Percentiles rank a stretch among this genome's conserved stretches.
These are phyloP conservation scores for Bauhinia variegata DNA, from an alignment of 306 rosid species.

Conservation along the genomic window DNA sequence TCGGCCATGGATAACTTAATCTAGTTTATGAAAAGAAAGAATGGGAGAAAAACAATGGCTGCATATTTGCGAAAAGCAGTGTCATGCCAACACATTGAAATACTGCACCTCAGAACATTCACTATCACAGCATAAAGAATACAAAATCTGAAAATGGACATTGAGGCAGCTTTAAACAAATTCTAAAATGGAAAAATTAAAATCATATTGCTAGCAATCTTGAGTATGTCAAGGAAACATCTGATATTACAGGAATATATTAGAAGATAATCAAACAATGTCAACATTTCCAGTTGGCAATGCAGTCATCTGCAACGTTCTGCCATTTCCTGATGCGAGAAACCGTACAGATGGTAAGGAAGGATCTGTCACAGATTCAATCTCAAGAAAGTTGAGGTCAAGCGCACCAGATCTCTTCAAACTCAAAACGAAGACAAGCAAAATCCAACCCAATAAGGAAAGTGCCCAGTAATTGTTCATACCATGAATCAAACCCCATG, in stretches of 20 bases:
- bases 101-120: slow-evolving; percentile 26
- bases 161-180: slow-evolving; percentile 34
- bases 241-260: slow-evolving; percentile 29
- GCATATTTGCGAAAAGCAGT: slow-evolving; percentile 23
- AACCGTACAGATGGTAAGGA: slow-evolving; percentile 83
- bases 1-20: not conserved
- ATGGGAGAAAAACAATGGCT: slow-evolving; percentile 25
- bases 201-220: slow-evolving; percentile 36
- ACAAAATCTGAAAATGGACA: slow-evolving; percentile 23
- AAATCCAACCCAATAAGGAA: slow-evolving; percentile 82
- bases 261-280: slow-evolving; percentile 52
- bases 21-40: slow-evolving; percentile 15
- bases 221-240: slow-evolving; percentile 41
- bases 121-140: slow-evolving; percentile 28
- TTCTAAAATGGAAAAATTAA: slow-evolving; percentile 39
- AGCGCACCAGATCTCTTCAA: slow-evolving; percentile 77
- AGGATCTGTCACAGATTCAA: slow-evolving; percentile 83
- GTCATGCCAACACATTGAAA: slow-evolving; percentile 19
- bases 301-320: slow-evolving; percentile 81
- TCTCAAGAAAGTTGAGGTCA: slow-evolving; percentile 78
- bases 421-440: slow-evolving; percentile 66
- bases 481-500: slow-evolving; percentile 95
- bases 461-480: slow-evolving; percentile 91
- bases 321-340: slow-evolving; percentile 68
- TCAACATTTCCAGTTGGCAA: slow-evolving; percentile 74